Evolutionary conservation across 2,329 filamentous ascomycete genomes (phyloP), one percentile per base, ranked within the genome.

Genomic region (Bisporella sp.): DNA sequence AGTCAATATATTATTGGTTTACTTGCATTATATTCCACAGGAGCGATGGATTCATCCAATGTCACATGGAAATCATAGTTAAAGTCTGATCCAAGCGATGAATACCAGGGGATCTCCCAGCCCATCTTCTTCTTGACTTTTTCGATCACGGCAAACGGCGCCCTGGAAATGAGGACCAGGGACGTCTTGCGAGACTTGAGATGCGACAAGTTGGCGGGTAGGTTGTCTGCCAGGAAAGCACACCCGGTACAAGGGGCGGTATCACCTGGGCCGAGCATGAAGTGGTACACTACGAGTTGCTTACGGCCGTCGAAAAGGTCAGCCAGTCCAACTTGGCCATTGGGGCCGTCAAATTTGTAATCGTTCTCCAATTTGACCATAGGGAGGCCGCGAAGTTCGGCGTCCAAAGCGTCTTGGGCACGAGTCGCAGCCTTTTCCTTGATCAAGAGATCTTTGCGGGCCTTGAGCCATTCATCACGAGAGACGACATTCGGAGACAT

Each of bases 221-320:
- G 55, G 42, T 66, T 61, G 33, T 72, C 69, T 40, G 62, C 66
- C n/a, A 64, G 58, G 41, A 70, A 64, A 5, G 64, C 63, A 55
- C 69, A 73, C 5, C 68, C 69, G 8, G 59, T 49, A 50, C 71
- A 73, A 31, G 64, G 70, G 5, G 57, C 48, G 1, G 66, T 58
- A 3, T 62, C 59, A 5, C 58, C 53, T 3, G 68, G 68, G 0
- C 54, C 58, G 51, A 71, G 69, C 71, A 73, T 74, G 63, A 72
- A 73, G 60, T 73, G 70, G 57, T 73, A 73, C 40, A 73, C 54
- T 41, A 70, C 62, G 48, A 71, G 62, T 48, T 69, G 64, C 28
- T 62, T 56, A n/a, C 62, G 61, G 47, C 58, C 58, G 11, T 56
- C 59, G 47, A 69, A 69, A 44, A 70, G 63, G 5, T 66, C 66